Conservation (phyloP, 2,329 filamentous ascomycete species). For the Fusarium poae region DNA sequence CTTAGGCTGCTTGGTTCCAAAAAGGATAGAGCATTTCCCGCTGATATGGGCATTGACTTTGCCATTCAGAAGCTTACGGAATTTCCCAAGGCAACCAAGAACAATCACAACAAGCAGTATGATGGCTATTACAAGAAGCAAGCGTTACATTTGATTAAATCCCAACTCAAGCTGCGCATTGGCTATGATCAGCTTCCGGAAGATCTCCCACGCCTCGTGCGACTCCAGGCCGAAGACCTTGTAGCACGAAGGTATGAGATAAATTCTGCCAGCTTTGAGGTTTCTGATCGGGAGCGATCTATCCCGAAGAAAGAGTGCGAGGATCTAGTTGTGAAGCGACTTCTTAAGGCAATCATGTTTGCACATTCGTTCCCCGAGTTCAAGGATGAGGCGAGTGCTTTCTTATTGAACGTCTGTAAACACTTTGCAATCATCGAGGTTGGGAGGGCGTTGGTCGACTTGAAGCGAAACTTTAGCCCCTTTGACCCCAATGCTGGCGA, state of each 20-base stretch:
- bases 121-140: constrained; percentile 94
- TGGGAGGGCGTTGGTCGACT: constrained; percentile 83
- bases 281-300: constrained; percentile 83
- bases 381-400: constrained; percentile 77
- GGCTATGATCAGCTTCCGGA: constrained; percentile 90
- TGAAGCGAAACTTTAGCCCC: constrained; percentile 79
- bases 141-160: constrained; percentile 86
- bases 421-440: constrained; percentile 94
- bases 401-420: constrained; percentile 84
- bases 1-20: constrained; percentile 90
- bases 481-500: constrained; percentile 91
- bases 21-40: constrained; percentile 87
- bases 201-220: constrained; percentile 85
- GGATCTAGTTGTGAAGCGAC: constrained; percentile 83
- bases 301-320: constrained; percentile 89
- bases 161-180: constrained; percentile 90
- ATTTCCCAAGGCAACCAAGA: constrained; percentile 72
- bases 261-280: constrained; percentile 77
- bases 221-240: constrained; percentile 90
- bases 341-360: constrained; percentile 90
- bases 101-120: constrained; percentile 68
- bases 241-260: constrained; percentile 77
- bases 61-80: constrained; percentile 92
- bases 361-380: constrained; percentile 86
- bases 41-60: constrained; percentile 86